Conservation (phyloP, 2,329 filamentous ascomycete genomes). For the Nannizzia gypsea region DNA sequence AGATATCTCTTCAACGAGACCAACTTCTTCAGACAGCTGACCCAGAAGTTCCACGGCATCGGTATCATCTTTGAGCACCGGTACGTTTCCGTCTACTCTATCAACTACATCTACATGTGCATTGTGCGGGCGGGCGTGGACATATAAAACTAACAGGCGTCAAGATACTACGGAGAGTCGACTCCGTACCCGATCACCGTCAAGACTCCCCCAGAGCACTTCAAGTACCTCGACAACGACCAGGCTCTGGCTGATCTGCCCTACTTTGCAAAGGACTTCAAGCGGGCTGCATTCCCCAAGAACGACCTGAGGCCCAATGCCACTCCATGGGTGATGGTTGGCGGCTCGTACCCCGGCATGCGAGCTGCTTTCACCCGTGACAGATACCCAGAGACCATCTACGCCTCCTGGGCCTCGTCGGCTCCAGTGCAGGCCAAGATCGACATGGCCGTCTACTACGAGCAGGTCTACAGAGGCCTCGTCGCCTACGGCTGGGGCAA, state of each 20-base stretch:
- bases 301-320: constrained; percentile 29
- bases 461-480: constrained; percentile 39
- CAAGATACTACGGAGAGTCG: constrained; percentile 34
- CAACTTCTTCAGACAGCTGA: constrained; percentile 23
- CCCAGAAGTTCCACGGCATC: constrained; percentile 28
- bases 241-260: constrained; percentile 37
- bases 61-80: constrained; percentile 36
- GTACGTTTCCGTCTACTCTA: constrained; percentile 14
- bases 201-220: constrained; percentile 29
- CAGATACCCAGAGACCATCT: constrained; percentile 32
- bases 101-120: no score
- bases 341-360: constrained; percentile 37
- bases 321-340: constrained; percentile 38
- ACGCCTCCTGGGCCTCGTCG: constrained; percentile 31
- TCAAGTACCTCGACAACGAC: constrained; percentile 32
- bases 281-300: constrained; percentile 20
- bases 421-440: constrained; percentile 37
- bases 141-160: neutral
- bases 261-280: constrained; percentile 34
- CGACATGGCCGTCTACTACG: constrained; percentile 43
- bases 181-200: constrained; percentile 27
- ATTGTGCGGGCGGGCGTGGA: neutral
- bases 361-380: constrained; percentile 35
- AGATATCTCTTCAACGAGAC: constrained; percentile 22
- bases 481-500: constrained; percentile 39